Evolutionary conservation across 345 rosid species (phyloP).

Genomic region (rapeseed (Brassica napus)): DNA sequence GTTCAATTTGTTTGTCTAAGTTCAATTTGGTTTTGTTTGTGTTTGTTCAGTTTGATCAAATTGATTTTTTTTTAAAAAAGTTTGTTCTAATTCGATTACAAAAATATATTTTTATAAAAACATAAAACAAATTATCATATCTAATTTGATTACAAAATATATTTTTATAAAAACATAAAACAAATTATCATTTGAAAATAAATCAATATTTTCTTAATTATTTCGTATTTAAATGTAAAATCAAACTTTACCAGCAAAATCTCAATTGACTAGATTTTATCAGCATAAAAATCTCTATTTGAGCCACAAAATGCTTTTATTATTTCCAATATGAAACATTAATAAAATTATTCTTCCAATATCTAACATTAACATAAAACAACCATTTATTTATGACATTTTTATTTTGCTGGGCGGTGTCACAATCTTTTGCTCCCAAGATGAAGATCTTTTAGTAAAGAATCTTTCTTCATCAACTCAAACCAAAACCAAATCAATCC

Average conservation of each 20-base stretch:
- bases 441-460: neutral
- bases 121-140: no score
- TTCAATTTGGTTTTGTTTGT: no score
- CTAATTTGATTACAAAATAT: no score
- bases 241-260: neutral
- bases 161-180: no score
- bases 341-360: neutral
- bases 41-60: no score
- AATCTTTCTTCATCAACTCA: neutral
- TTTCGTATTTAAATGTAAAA: no score
- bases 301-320: neutral
- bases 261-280: neutral
- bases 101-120: no score
- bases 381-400: neutral
- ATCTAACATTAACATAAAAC: neutral
- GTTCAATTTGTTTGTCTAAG: no score
- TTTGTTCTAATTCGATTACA: no score
- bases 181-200: no score
- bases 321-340: neutral
- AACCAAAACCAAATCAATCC: conserved; percentile 44
- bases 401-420: neutral
- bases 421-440: neutral
- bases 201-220: no score
- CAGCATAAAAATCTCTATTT: neutral
- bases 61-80: no score